These are phyloP conservation scores for Lentinus brumalis DNA, from an alignment of 768 basidiomycete species.

Conservation along the genomic window DNA sequence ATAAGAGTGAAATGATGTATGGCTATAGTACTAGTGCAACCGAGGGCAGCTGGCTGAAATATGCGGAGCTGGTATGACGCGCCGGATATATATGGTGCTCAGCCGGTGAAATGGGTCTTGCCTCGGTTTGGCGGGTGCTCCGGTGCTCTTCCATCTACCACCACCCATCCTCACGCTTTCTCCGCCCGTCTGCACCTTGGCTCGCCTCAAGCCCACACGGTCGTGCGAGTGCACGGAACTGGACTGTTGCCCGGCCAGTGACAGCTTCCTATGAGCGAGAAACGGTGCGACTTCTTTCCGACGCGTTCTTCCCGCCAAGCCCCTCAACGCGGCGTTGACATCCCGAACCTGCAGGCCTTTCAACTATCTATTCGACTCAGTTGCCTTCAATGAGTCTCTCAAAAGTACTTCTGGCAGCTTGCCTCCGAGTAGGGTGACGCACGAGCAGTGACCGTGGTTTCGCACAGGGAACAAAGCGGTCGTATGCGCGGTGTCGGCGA, in stretches of 20 bases:
- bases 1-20: too few species aligned
- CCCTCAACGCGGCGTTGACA: background rate
- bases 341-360: constrained; percentile 45
- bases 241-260: constrained; percentile 67
- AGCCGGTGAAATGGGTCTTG: background rate
- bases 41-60: too few species aligned
- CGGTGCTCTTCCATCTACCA: constrained; percentile 5
- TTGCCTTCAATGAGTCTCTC: constrained; percentile 63
- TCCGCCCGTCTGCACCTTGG: constrained; percentile 13
- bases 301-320: background rate
- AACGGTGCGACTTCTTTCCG: constrained; percentile 43
- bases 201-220: constrained; percentile 9
- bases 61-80: background rate
- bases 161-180: background rate
- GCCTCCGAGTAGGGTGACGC: background rate
- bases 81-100: background rate
- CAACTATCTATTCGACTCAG: constrained; percentile 64
- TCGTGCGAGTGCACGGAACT: constrained; percentile 75
- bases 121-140: background rate
- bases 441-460: constrained; percentile 1
- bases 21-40: too few species aligned
- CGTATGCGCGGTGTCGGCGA: constrained; percentile 88
- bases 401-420: constrained; percentile 49
- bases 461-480: constrained; percentile 78
- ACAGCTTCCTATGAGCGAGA: constrained; percentile 79